Base-by-base conservation (phyloP, 106 monocot species). In the Dendrobium huoshanense region DNA sequence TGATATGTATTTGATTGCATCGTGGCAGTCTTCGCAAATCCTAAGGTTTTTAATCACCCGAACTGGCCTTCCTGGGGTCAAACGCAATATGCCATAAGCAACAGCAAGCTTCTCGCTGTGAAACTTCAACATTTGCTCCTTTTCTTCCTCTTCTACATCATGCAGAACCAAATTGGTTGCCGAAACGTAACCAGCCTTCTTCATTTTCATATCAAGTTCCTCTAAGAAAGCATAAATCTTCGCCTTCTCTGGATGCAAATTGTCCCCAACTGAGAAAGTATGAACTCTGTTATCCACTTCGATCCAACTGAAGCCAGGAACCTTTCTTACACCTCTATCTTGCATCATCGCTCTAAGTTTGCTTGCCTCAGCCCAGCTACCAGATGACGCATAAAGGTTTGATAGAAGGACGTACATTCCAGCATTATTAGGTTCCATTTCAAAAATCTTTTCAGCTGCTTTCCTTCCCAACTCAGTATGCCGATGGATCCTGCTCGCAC, bases 321-420 rank as follows among this genome's bases (percentile, higher is more conserved):
- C 86, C 79, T 93, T 93, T 61, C 79, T 88, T 40, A 93, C 88
- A 58, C 90, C 90, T 81, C 79, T 87, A 31, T 90, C 92, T 40
- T 75, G 75, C 92, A 93, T 93, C 81, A 80, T 64, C 68, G 83
- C 79, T 65, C 92, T 86, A 68, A 93, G 41, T 44, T 90, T 88
- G 20, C 86, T 77, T 15, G 84, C 92, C 49, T 86, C 82, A 4
- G 51, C 81, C 92, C 92, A 93, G 77, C 78, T 90, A 2, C 90
- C 88, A 3, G 86, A 82, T 2, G 90, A 42, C 1, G 90, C 90
- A 77, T 93, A 90, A 16, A 90, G 77, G 80, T 93, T 93, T 15
- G 92, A 93, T 11, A 93, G 90, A 25, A 93, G 88, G 44, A 90
- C 84, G 78, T 93, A 93, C 92, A 93, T 93, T 75, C 92, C 92